Conservation (phyloP, 176 grass and related monocot species). For the Oryza rufipogon region DNA sequence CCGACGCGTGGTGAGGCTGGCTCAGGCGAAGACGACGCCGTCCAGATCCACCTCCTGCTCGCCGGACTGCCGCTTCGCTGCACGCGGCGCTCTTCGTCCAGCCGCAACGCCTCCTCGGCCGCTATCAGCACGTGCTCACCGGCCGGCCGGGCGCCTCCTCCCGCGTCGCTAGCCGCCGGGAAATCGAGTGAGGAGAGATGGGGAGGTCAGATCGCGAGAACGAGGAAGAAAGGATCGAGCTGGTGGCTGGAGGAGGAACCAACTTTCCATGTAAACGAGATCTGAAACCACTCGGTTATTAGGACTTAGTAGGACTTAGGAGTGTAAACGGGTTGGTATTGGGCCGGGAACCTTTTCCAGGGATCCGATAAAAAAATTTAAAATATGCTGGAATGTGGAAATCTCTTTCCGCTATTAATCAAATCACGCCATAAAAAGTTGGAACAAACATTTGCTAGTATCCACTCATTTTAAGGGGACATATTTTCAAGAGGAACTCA, state of each 20-base stretch:
- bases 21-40: neutral
- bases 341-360: neutral
- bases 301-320: neutral
- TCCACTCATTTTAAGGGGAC: neutral
- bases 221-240: neutral
- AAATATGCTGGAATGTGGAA: neutral
- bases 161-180: neutral
- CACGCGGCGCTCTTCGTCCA: neutral
- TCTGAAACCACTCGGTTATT: neutral
- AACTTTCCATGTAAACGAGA: slow-evolving; percentile 6
- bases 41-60: neutral
- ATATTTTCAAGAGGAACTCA: too few species aligned
- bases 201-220: neutral
- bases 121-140: neutral
- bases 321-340: neutral
- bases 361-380: slow-evolving; percentile 1
- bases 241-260: neutral
- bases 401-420: neutral
- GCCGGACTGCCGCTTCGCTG: neutral
- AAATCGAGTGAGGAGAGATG: neutral
- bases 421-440: neutral
- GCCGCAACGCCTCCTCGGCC: neutral
- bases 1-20: neutral
- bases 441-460: neutral
- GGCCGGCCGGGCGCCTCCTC: neutral